Percentiles rank a stretch among this genome's conserved stretches.
phyloP scores from a whole-genome alignment of 1,139 yeast genomes.

The Candida sojae region DNA sequence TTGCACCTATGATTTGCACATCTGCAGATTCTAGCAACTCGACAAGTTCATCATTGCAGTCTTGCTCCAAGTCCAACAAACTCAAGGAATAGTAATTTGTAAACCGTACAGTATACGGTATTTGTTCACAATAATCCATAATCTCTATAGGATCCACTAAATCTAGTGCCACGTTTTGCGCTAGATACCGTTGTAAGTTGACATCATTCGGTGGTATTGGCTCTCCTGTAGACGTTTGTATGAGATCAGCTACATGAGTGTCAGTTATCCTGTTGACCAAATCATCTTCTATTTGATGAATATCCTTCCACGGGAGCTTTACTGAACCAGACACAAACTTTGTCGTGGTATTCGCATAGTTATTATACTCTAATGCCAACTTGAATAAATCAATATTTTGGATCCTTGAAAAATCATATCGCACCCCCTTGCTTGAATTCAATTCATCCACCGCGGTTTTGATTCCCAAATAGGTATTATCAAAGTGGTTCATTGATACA shows the following conservation, averaged over 20 bases:
- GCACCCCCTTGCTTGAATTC: neutral
- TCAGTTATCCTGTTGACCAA: conserved; percentile 7
- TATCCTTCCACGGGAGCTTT: conserved; percentile 11
- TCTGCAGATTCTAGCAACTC: conserved; percentile 21
- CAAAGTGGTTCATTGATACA: conserved; percentile 25
- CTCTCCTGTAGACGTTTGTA: neutral
- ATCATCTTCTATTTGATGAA: conserved; percentile 3
- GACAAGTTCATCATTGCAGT: conserved; percentile 17
- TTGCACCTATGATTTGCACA: conserved; percentile 30
- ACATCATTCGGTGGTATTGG: neutral
- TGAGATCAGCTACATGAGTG: neutral
- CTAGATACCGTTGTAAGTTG: neutral
- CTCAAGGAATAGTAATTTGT: conserved; percentile 30
- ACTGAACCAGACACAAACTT: neutral
- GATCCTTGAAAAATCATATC: neutral
- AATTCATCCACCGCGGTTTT: neutral
- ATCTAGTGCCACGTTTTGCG: neutral
- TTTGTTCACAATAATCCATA: neutral
- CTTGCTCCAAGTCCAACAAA: conserved; percentile 12
- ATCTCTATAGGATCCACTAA: neutral
- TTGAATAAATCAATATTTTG: conserved; percentile 29
- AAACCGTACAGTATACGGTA: conserved; percentile 37
- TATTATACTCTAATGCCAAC: conserved; percentile 23
- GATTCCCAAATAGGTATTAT: conserved; percentile 20
- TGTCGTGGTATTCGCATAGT: neutral